phyloP scores from a whole-genome alignment of 495 filamentous ascomycete genomes.

The Ascodesmis nigricans region DNA sequence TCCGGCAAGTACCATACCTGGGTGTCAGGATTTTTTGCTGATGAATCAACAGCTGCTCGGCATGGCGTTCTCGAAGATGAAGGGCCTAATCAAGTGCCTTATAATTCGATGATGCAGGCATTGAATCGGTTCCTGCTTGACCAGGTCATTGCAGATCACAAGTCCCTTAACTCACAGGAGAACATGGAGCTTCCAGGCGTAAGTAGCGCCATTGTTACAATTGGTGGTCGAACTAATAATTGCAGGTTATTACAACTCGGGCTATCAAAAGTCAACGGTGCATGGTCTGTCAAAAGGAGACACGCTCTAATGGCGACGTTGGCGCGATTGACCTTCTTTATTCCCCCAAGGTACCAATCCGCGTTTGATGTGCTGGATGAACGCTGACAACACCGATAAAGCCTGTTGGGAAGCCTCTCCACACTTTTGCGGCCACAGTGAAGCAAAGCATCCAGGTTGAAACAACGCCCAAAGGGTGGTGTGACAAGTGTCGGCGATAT shows the following conservation, averaged over 20 bases:
- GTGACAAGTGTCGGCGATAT: slow-evolving; percentile 66
- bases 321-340: slow-evolving; percentile 73
- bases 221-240: too few relatives aligned
- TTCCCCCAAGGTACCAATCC: slow-evolving; percentile 31
- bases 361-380: background rate
- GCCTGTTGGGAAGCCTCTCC: slow-evolving; percentile 14
- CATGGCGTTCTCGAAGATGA: slow-evolving; percentile 69
- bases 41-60: slow-evolving; percentile 31
- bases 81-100: too few relatives aligned
- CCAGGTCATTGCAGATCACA: slow-evolving; percentile 47
- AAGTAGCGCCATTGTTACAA: too few relatives aligned
- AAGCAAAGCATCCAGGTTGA: slow-evolving; percentile 74
- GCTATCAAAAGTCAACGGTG: slow-evolving; percentile 32
- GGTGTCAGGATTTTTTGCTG: too few relatives aligned
- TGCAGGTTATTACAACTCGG: slow-evolving; percentile 12
- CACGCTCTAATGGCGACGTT: slow-evolving; percentile 21
- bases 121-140: slow-evolving; percentile 57
- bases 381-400: slow-evolving; percentile 2
- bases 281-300: slow-evolving; percentile 57
- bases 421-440: slow-evolving; percentile 10
- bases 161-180: background rate
- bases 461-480: slow-evolving; percentile 53
- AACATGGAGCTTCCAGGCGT: background rate
- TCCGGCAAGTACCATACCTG: slow-evolving; percentile 29
- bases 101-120: slow-evolving; percentile 55